These are phyloP conservation scores for Strobilomyces dryophilus DNA, from an alignment of 768 basidiomycete genomes.

Conservation along the genomic window DNA sequence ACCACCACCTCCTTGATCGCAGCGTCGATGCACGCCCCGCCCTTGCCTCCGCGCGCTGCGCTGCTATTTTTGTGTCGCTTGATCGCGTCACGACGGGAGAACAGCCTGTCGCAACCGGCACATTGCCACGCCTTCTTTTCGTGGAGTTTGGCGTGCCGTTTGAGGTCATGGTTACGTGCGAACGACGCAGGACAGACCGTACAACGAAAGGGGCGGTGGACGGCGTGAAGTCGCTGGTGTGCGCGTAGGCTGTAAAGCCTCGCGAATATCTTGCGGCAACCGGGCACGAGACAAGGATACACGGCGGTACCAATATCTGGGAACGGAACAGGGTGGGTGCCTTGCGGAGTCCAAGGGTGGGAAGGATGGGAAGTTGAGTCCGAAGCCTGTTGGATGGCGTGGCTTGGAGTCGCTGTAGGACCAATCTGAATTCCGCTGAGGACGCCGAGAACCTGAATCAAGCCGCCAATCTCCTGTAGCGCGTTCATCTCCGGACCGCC, in stretches of 20 bases:
- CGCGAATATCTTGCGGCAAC: conserved; percentile 67
- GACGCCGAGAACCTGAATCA: conserved; percentile 79
- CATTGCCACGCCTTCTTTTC: conserved; percentile 73
- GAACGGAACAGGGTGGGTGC: conserved; percentile 24
- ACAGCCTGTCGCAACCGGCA: conserved; percentile 67
- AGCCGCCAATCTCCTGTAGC: conserved; percentile 73
- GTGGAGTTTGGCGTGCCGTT: conserved; percentile 71
- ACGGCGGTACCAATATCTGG: conserved; percentile 68
- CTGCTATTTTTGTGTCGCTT: conserved; percentile 70
- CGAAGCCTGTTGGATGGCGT: conserved; percentile 23
- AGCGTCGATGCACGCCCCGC: conserved; percentile 50
- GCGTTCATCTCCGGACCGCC: conserved; percentile 51
- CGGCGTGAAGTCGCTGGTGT: conserved; percentile 64
- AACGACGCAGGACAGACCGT: conserved; percentile 67
- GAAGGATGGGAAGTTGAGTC: conserved; percentile 33
- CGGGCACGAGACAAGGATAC: conserved; percentile 67
- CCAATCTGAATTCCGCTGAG: conserved; percentile 73
- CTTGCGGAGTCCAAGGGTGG: conserved; percentile 29
- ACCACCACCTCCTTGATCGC: conserved; percentile 59
- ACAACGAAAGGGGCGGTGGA: conserved; percentile 65
- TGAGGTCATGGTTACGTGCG: conserved; percentile 74
- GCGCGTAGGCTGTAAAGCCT: conserved; percentile 65
- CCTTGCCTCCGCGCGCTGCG: conserved; percentile 46
- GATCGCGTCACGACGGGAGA: conserved; percentile 75
- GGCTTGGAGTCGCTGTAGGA: conserved; percentile 30